Conservation (phyloP, 78 protist genomes). For the Salpingoeca rosetta region DNA sequence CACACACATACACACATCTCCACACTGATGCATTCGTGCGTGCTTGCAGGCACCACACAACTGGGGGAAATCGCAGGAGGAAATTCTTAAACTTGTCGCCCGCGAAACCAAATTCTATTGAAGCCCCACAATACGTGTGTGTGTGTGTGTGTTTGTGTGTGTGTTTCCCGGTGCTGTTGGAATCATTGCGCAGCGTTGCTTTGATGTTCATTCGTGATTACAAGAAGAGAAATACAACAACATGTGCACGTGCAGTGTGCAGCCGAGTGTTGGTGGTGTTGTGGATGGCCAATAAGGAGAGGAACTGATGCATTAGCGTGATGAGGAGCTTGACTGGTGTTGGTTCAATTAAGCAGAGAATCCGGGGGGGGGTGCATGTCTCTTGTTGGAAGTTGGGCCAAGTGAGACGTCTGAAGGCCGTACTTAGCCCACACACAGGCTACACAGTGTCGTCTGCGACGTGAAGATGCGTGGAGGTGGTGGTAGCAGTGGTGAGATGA, state of each 20-base stretch:
- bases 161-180: no score
- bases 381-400: background rate
- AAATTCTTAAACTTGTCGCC: background rate
- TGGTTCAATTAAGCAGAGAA: no score
- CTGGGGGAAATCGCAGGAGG: background rate
- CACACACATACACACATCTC: no score
- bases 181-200: no score
- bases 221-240: no score
- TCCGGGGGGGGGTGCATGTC: background rate
- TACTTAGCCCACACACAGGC: background rate
- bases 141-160: background rate
- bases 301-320: no score
- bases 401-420: background rate
- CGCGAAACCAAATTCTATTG: background rate
- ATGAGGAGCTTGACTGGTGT: no score
- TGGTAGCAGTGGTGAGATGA: background rate
- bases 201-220: no score
- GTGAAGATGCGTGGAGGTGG: background rate
- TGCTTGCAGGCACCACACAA: background rate
- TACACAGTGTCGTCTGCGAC: background rate
- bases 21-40: no score
- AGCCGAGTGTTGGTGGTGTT: no score
- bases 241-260: no score
- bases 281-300: no score
- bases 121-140: background rate